A percentile compares a stretch with the other conserved stretches of the same genome.
These are phyloP conservation scores for Apiospora aurea DNA, from an alignment of 2,329 filamentous ascomycete species.

Conservation along the genomic window DNA sequence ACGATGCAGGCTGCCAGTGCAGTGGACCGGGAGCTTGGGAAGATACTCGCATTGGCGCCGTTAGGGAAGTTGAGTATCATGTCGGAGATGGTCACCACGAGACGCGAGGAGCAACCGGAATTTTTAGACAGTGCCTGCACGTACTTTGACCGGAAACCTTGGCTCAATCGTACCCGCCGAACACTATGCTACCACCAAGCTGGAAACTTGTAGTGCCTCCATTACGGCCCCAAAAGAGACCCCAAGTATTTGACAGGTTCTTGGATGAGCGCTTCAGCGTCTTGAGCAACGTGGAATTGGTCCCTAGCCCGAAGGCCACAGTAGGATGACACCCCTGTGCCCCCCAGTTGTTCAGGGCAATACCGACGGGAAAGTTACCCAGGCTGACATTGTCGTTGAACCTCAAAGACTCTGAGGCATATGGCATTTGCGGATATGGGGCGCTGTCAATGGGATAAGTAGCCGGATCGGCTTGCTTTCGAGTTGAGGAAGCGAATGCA, in stretches of 20 bases:
- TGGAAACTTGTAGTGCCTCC: conserved; percentile 32
- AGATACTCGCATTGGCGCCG: conserved; percentile 42
- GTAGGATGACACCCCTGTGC: conserved; percentile 35
- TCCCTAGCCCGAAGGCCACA: conserved; percentile 38
- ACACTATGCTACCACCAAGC: conserved; percentile 37
- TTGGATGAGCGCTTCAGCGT: conserved; percentile 35
- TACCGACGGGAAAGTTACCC: conserved; percentile 31
- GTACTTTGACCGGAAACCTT: conserved; percentile 30
- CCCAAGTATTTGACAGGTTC: conserved; percentile 41
- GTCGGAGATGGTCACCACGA: conserved; percentile 40
- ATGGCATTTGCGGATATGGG: conserved; percentile 25
- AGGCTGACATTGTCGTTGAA: conserved; percentile 28
- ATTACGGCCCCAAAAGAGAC: conserved; percentile 42
- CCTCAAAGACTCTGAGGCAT: conserved; percentile 24
- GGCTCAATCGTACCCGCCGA: conserved; percentile 41
- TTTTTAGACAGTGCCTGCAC: not conserved
- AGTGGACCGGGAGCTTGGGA: conserved; percentile 25
- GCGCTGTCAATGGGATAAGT: conserved; percentile 18
- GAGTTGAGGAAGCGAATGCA: conserved; percentile 18
- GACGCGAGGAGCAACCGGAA: conserved; percentile 24
- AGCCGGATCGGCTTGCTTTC: conserved; percentile 22
- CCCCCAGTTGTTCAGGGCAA: conserved; percentile 35
- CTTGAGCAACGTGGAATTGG: conserved; percentile 42
- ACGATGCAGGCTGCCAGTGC: conserved; percentile 33
- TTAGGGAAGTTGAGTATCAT: conserved; percentile 43